Base-by-base conservation (phyloP, 257 asterid genomes). In the Solanum arcanum region DNA sequence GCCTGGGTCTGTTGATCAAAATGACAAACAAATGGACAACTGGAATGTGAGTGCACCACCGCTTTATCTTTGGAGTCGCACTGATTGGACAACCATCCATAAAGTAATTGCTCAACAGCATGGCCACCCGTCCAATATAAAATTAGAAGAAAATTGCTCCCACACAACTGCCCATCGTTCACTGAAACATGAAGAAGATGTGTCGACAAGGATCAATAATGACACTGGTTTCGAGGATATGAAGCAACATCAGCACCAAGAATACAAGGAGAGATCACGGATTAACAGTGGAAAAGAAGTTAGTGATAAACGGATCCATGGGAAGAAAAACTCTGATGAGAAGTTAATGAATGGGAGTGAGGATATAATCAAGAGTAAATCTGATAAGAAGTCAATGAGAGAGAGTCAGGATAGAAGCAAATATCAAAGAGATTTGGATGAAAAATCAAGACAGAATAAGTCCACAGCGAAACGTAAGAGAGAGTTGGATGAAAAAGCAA, bases 1-100 rank as follows among this genome's bases (percentile, higher is more conserved):
- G 62, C 99, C 99, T 47, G 99, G 98, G 73, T 94, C 99, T 20
- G 91, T 96, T 29, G 96, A 95, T 89, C 89, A 83, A 81, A 90
- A 93, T 87, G 95, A 90, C 89, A 92, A 93, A 84, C 97, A 93
- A 93, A 85, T 93, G 85, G 99, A 95, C 84, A 96, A 96, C 86
- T 96, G 98, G 99, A 97, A 97, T 75, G 86, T 89, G 68, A 89
- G 44, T 35, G 83, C 97, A 10, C 99, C 99, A 0, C 90, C 91
- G 60, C 95, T 97, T 44, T 94, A 90, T 89, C 97, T 97, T 70
- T 96, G 99, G 99, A 96, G 99, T 88, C 90, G 76, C 83, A 94
- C 91, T 29, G 94, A 90, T 87, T 95, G 93, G 94, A 92, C 98
- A 35, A 20, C 86, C 52, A 91, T 83, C 74, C 98, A 97, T 90